phyloP scores from a whole-genome alignment of 2,329 filamentous ascomycete genomes.

The Aureobasidium sp. region DNA sequence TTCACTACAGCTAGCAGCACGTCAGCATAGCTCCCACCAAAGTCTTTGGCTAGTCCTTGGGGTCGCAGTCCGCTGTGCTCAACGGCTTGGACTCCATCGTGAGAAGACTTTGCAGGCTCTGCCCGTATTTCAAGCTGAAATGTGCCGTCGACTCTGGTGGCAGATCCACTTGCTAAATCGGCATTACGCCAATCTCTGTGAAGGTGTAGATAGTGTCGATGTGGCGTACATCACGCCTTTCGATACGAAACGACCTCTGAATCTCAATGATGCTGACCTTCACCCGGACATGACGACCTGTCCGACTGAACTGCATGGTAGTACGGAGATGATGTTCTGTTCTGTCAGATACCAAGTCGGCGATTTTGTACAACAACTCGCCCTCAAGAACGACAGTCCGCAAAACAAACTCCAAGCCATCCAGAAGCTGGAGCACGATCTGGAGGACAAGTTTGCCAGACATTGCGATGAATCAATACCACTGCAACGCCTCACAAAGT shows the following conservation, averaged over 20 bases:
- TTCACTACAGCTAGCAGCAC: no score
- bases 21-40: no score
- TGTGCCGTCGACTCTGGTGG: constrained; percentile 44
- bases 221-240: constrained; percentile 16
- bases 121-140: no score
- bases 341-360: constrained; percentile 38
- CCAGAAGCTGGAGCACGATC: constrained; percentile 21
- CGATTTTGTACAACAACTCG: constrained; percentile 25
- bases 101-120: no score
- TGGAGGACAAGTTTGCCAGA: constrained; percentile 35
- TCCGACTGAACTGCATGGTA: constrained; percentile 43
- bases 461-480: constrained; percentile 41
- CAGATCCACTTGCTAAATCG: constrained; percentile 54
- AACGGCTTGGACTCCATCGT: no score
- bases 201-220: constrained; percentile 20
- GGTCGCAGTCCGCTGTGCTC: no score
- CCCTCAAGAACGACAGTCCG: constrained; percentile 20
- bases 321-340: constrained; percentile 48
- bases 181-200: constrained; percentile 25
- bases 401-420: neutral
- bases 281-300: constrained; percentile 39
- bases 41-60: no score
- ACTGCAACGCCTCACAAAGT: constrained; percentile 33
- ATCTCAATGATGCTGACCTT: constrained; percentile 32
- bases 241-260: constrained; percentile 29